Evolutionary conservation across 805 yeast genomes (phyloP).

Genomic region (Komagataella populi): DNA sequence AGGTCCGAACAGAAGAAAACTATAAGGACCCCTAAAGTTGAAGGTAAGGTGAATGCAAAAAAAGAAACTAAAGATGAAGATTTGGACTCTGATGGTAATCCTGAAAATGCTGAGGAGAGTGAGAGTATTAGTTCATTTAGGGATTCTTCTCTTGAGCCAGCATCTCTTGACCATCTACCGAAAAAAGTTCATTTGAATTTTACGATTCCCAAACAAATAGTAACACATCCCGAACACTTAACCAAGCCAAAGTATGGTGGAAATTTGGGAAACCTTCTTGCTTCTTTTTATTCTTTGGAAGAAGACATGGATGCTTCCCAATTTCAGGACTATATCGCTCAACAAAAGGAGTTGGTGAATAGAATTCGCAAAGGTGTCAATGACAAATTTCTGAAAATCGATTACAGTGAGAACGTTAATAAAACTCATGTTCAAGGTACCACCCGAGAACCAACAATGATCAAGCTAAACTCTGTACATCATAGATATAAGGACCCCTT

Average conservation of each 20-base stretch:
- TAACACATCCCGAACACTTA: constrained; percentile 49
- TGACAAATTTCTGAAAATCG: constrained; percentile 28
- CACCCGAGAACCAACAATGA: constrained; percentile 21
- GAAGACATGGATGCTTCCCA: constrained; percentile 53
- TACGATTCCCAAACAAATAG: constrained; percentile 27
- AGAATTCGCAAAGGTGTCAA: constrained; percentile 34
- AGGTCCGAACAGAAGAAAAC: constrained; percentile 9
- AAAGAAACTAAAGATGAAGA: constrained; percentile 2
- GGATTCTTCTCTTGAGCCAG: constrained; percentile 6
- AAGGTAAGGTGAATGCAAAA: constrained; percentile 1
- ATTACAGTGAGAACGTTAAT: constrained; percentile 27
- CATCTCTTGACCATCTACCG: constrained; percentile 10
- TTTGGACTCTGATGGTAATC: constrained; percentile 1
- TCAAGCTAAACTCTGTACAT: constrained; percentile 16
- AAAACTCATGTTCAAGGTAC: constrained; percentile 30
- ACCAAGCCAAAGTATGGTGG: constrained; percentile 26
- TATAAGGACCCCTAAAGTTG: neutral
- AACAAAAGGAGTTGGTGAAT: constrained; percentile 31
- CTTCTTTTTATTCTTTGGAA: constrained; percentile 44
- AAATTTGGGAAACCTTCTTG: constrained; percentile 28
- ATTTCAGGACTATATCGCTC: constrained; percentile 38
- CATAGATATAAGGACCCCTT: constrained; percentile 26
- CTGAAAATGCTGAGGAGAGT: neutral
- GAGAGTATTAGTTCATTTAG: neutral
- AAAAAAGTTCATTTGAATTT: constrained; percentile 18